Evolutionary conservation across 768 basidiomycete genomes (phyloP), one percentile per base, ranked within the genome.

Genomic region (Asterophora lycoperdoides): DNA sequence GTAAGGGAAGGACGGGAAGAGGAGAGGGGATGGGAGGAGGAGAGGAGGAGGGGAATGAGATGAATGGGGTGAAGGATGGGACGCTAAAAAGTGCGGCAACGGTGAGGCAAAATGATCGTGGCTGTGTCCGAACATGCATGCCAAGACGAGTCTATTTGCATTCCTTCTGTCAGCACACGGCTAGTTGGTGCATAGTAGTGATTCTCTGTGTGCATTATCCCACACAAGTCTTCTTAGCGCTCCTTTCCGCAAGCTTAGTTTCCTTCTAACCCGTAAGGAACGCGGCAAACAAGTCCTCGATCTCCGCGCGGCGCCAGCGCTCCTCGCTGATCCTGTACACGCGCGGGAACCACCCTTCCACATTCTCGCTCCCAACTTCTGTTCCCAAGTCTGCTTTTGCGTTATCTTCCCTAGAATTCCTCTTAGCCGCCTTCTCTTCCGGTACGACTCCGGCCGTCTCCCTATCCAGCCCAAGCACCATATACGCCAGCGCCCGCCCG

Each of bases 401-500:
- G 23, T 23, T 23, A 3, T 23, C 23, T 6, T 23, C 6, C 23
- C 6, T 6, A 23, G 23, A 3, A 3, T 23, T 23, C 23, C 23
- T 3, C 6, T 23, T 6, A 23, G 3, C 23, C 23, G 23, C 23
- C 23, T 23, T 23, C 23, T 23, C 23, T 3, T 6, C 23, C 23
- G 23, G 23, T 6, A 23, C 23, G 6, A 3, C 23, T 7, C 37
- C 42, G 17, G 28, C n/a, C 14, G 14, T 44, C 44, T 47, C 51
- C 8, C 4, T 37, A 18, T 75, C 73, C 11, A 64, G 42, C 2
- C 69, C 75, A 4, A 81, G 63, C 4, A 89, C 67, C 83, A 84
- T 84, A 44, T 68, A 55, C 9, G 80, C 84, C 15, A 85, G 61
- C 7, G 79, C 81, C 47, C 74, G 72, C 4, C 79, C 77, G 48